These are phyloP conservation scores for Histomonas meleagridis DNA, from an alignment of 208 protist species.

Conservation along the genomic window DNA sequence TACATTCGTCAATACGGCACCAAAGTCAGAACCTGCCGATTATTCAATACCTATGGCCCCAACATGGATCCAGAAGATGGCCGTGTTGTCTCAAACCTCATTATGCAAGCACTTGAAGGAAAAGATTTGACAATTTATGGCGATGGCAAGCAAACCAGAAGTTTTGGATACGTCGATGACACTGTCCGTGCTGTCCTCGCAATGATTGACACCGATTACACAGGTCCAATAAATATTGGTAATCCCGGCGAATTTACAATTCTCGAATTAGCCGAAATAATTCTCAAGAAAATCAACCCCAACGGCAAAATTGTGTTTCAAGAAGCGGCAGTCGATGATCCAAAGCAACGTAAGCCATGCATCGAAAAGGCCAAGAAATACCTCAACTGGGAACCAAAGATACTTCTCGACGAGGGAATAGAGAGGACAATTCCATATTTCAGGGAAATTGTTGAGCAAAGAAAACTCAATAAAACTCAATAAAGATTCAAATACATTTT, in stretches of 20 bases:
- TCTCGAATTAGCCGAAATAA: slow-evolving; percentile 43
- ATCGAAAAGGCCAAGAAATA: slow-evolving; percentile 46
- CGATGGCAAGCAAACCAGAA: slow-evolving; percentile 68
- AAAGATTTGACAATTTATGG: slow-evolving; percentile 73
- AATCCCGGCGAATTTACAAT: slow-evolving; percentile 57
- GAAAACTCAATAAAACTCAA: too few species aligned
- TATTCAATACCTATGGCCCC: slow-evolving; percentile 87
- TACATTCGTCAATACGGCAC: slow-evolving; percentile 59
- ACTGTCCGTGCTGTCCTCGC: slow-evolving; percentile 42
- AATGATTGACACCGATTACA: slow-evolving; percentile 45
- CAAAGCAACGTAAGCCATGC: slow-evolving; percentile 49
- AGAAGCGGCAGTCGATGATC: slow-evolving; percentile 47
- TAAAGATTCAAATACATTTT: too few species aligned
- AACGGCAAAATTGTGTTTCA: slow-evolving; percentile 36
- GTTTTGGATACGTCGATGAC: slow-evolving; percentile 60
- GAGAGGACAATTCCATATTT: not conserved
- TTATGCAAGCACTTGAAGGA: slow-evolving; percentile 60
- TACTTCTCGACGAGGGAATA: not conserved
- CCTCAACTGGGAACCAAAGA: not conserved
- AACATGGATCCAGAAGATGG: slow-evolving; percentile 78
- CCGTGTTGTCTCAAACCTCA: slow-evolving; percentile 79
- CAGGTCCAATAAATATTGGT: slow-evolving; percentile 53
- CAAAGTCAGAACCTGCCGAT: slow-evolving; percentile 64
- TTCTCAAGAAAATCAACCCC: slow-evolving; percentile 40
- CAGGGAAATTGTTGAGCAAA: not conserved